phyloP scores from a whole-genome alignment of 345 rosid genomes.

The Rhizophora mangle region DNA sequence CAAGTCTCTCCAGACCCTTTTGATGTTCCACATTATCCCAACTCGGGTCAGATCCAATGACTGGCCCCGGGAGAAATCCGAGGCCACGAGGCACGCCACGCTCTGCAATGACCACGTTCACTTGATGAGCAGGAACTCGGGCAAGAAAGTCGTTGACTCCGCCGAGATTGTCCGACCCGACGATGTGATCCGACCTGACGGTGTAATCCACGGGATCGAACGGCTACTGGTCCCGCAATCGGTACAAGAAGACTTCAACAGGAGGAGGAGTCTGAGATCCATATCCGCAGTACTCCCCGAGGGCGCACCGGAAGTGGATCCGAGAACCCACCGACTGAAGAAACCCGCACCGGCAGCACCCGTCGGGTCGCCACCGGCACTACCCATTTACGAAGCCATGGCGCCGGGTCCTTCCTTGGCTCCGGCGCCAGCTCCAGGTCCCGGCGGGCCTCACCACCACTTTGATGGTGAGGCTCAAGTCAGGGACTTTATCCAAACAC shows the following conservation, averaged over 20 bases:
- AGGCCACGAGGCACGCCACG: conserved; percentile 41
- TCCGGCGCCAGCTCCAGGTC: conserved; percentile 97
- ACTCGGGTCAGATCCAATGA: conserved; percentile 21
- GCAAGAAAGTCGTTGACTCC: conserved; percentile 40
- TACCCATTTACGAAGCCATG: conserved; percentile 81
- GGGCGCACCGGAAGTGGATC: conserved; percentile 77
- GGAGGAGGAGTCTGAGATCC: conserved; percentile 56
- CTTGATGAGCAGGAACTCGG: conserved; percentile 35
- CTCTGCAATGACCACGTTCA: conserved; percentile 51
- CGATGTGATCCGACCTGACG: conserved; percentile 66
- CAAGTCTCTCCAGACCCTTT: conserved; percentile 30
- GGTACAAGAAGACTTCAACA: conserved; percentile 67
- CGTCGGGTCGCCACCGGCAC: conserved; percentile 72
- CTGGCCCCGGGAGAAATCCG: conserved; percentile 17
- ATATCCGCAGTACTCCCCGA: conserved; percentile 66
- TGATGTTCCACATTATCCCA: conserved; percentile 33
- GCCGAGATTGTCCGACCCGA: conserved; percentile 50
- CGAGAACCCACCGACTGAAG: conserved; percentile 64
- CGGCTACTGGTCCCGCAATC: conserved; percentile 64
- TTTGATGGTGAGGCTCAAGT: conserved; percentile 92
- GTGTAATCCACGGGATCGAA: conserved; percentile 69
- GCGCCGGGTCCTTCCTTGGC: conserved; percentile 96
- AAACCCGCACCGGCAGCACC: conserved; percentile 57
- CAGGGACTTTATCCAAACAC: conserved; percentile 88
- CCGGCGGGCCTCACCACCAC: conserved; percentile 79